These are phyloP conservation scores for Isabelozyma pseudorhagii DNA, from an alignment of 805 yeast species.

Conservation along the genomic window DNA sequence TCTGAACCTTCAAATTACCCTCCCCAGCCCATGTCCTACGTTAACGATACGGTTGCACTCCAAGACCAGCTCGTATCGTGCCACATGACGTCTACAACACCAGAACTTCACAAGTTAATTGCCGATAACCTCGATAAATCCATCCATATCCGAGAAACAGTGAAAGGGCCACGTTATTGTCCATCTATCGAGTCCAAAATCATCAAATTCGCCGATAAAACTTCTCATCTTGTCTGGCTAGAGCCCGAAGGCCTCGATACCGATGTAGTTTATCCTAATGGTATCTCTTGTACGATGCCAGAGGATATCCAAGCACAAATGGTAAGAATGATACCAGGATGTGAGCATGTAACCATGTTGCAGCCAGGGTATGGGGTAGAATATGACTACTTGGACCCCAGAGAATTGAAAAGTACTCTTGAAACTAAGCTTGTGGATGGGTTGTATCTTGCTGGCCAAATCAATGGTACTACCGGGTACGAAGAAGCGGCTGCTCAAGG, in stretches of 20 bases:
- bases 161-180: conserved; percentile 95
- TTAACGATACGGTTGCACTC: conserved; percentile 67
- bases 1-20: conserved; percentile 78
- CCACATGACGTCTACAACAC: conserved; percentile 76
- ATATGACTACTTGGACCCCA: conserved; percentile 93
- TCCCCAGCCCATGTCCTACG: conserved; percentile 85
- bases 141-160: conserved; percentile 88
- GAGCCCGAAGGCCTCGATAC: conserved; percentile 95
- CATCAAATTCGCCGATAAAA: conserved; percentile 72
- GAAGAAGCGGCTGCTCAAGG: conserved; percentile 99
- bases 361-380: conserved; percentile 99
- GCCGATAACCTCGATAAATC: conserved; percentile 72
- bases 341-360: conserved; percentile 80
- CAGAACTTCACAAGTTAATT: conserved; percentile 67
- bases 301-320: conserved; percentile 80
- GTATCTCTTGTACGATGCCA: conserved; percentile 95
- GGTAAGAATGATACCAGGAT: conserved; percentile 78
- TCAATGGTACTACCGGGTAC: conserved; percentile 97
- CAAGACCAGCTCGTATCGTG: conserved; percentile 60
- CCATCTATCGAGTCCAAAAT: conserved; percentile 94
- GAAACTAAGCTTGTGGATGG: conserved; percentile 82
- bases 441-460: conserved; percentile 90
- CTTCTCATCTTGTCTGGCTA: conserved; percentile 82
- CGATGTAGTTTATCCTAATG: conserved; percentile 91
- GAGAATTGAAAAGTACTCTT: conserved; percentile 72